phyloP scores from a whole-genome alignment of 148 eudicot genomes.

The Polygonum maritimum region DNA sequence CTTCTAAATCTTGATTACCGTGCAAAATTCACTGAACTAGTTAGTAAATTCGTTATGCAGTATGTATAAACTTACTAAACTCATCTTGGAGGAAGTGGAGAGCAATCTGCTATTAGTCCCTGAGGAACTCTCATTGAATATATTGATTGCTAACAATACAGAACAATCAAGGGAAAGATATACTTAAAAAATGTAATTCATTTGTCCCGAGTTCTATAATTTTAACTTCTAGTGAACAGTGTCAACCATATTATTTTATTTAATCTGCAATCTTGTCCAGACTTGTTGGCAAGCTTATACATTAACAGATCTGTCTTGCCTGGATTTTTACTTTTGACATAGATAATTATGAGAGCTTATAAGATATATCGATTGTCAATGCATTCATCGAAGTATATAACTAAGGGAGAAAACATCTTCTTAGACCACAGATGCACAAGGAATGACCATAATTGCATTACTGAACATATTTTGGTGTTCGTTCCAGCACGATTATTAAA shows the following conservation, averaged over 20 bases:
- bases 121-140: not conserved
- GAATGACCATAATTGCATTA: not conserved
- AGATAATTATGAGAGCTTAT: not conserved
- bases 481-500: not conserved
- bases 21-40: not conserved
- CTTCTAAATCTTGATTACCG: not conserved
- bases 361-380: not conserved
- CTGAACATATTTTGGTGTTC: not conserved
- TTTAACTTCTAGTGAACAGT: constrained; percentile 1
- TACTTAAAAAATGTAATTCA: not conserved
- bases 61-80: not conserved
- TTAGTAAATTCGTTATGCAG: not conserved
- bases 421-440: not conserved
- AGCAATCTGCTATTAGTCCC: not conserved
- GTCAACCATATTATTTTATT: not conserved
- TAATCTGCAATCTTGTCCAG: constrained; percentile 1
- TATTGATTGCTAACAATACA: not conserved
- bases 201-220: not conserved
- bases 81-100: not conserved
- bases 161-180: not conserved
- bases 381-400: not conserved
- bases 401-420: not conserved
- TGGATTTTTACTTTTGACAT: not conserved
- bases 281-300: not conserved
- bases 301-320: not conserved